phyloP scores from a whole-genome alignment of 2,329 filamentous ascomycete species.

The Colletotrichum horii region DNA sequence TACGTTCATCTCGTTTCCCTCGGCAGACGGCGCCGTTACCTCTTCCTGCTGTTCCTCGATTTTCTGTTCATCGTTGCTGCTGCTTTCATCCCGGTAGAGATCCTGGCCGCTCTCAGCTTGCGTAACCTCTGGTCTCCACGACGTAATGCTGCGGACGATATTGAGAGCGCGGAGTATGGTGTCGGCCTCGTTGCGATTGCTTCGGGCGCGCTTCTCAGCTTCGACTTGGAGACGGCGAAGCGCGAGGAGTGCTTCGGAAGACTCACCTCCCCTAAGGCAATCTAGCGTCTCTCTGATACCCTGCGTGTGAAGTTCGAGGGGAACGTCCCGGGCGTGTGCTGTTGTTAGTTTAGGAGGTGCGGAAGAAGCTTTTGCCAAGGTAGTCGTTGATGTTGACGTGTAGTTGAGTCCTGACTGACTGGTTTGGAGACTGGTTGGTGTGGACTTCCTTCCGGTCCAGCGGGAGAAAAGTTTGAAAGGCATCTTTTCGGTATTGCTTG shows the following conservation, averaged over 20 bases:
- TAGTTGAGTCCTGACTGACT: not conserved
- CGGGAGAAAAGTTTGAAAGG: not conserved
- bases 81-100: not conserved
- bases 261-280: not conserved
- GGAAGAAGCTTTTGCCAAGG: not conserved
- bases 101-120: not conserved
- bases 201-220: not conserved
- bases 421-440: not conserved
- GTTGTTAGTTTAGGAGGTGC: not conserved
- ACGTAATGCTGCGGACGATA: not conserved
- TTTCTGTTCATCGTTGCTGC: not conserved
- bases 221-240: not conserved
- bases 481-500: not conserved
- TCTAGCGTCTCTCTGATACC: not conserved
- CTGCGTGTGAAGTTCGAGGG: not conserved
- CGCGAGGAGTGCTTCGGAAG: not conserved
- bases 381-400: not conserved
- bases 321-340: not conserved
- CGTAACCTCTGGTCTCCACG: not conserved
- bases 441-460: not conserved
- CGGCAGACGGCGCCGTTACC: not conserved
- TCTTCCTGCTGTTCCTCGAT: not conserved
- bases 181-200: not conserved
- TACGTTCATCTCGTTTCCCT: not conserved
- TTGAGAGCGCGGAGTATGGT: not conserved